These are phyloP conservation scores for Mimosa pudica DNA, from an alignment of 306 rosid species.

Conservation along the genomic window DNA sequence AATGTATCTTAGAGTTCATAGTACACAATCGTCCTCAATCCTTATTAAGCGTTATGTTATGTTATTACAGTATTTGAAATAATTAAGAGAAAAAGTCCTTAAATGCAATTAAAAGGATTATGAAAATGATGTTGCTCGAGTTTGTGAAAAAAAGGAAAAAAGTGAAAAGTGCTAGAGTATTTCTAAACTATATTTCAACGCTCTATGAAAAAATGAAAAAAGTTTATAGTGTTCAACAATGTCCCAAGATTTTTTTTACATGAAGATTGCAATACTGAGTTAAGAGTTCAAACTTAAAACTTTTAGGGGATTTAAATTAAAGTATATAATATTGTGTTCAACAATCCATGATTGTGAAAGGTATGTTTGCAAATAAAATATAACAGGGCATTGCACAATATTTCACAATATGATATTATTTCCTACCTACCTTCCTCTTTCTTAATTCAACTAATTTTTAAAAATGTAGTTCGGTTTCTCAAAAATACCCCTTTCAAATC, in stretches of 20 bases:
- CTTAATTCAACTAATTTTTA: too few species aligned
- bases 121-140: too few species aligned
- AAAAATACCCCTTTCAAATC: too few species aligned
- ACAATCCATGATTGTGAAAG: background rate
- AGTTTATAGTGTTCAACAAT: background rate
- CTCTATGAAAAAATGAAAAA: background rate
- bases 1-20: background rate
- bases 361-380: background rate
- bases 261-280: background rate
- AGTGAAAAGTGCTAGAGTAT: too few species aligned
- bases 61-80: background rate
- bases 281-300: background rate
- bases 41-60: background rate
- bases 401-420: background rate
- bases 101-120: background rate
- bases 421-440: too few species aligned
- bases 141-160: too few species aligned
- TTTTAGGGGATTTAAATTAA: too few species aligned
- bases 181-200: background rate
- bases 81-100: background rate
- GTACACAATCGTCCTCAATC: background rate
- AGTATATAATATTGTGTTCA: background rate
- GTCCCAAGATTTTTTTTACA: background rate
- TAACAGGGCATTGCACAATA: background rate
- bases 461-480: too few species aligned